These are phyloP conservation scores for Chaetomium cochliodes DNA, from an alignment of 495 filamentous ascomycete species.

Conservation along the genomic window DNA sequence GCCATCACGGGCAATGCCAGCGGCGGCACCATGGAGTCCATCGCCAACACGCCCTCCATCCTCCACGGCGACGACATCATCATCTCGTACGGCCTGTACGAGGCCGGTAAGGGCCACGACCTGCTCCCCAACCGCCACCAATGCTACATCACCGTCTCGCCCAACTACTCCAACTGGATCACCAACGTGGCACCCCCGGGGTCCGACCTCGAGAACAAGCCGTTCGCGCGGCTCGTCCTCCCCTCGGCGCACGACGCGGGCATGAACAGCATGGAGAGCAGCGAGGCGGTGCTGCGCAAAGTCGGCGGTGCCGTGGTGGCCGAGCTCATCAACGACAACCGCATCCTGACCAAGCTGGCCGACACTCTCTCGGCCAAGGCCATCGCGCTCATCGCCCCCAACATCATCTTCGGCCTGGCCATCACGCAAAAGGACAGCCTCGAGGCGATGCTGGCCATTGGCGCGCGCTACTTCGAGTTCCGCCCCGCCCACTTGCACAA, in stretches of 20 bases:
- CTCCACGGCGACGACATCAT: slow-evolving; percentile 34
- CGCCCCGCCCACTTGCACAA: slow-evolving; percentile 51
- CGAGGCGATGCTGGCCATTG: slow-evolving; percentile 46
- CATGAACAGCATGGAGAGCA: slow-evolving; percentile 55
- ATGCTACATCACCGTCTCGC: slow-evolving; percentile 52
- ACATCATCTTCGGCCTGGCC: slow-evolving; percentile 52
- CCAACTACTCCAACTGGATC: slow-evolving; percentile 50
- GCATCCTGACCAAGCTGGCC: slow-evolving; percentile 33
- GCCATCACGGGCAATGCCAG: slow-evolving; percentile 48
- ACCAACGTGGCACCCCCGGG: slow-evolving; percentile 43
- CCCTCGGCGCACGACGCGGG: slow-evolving; percentile 52
- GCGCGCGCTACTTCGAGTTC: slow-evolving; percentile 57
- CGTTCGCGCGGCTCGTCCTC: slow-evolving; percentile 49
- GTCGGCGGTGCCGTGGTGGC: slow-evolving; percentile 42
- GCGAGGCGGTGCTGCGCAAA: slow-evolving; percentile 40
- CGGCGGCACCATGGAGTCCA: slow-evolving; percentile 49
- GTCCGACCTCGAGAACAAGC: slow-evolving; percentile 42
- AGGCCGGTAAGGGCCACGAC: slow-evolving; percentile 45
- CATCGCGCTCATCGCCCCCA: slow-evolving; percentile 45
- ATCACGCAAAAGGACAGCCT: slow-evolving; percentile 56
- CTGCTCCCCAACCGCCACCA: slow-evolving; percentile 50
- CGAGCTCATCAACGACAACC: slow-evolving; percentile 37
- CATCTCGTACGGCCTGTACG: slow-evolving; percentile 53
- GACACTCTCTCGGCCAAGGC: slow-evolving; percentile 38
- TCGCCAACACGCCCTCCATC: slow-evolving; percentile 45